Percentiles rank a stretch among this genome's conserved stretches.
Conservation (phyloP, 441 rosid species). For the Erodium texanum region DNA sequence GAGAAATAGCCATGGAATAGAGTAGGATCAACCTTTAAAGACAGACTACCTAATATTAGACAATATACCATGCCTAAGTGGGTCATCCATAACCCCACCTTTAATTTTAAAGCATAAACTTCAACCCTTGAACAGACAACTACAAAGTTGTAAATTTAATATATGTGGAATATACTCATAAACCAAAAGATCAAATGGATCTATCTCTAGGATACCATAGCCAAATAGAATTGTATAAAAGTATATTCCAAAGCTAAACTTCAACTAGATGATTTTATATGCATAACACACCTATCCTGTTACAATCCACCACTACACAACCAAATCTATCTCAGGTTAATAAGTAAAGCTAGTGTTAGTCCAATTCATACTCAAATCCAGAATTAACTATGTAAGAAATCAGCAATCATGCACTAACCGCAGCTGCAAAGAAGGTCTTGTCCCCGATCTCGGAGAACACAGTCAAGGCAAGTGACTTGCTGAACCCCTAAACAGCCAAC, state of each 20-base stretch:
- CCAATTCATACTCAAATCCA: background rate
- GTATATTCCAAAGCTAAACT: background rate
- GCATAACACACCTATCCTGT: background rate
- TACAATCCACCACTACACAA: background rate
- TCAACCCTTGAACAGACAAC: background rate
- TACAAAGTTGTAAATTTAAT: background rate
- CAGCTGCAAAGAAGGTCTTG: conserved; percentile 91
- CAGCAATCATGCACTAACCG: conserved; percentile 28
- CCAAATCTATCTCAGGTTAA: background rate
- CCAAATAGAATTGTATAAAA: background rate
- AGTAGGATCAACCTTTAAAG: no score
- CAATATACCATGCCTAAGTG: background rate
- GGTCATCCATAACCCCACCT: background rate
- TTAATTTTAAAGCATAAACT: background rate
- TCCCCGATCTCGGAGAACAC: conserved; percentile 88
- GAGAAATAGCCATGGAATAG: no score
- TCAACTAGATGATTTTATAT: background rate
- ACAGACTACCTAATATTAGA: background rate
- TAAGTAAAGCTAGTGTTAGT: no score
- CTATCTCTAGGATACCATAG: background rate
- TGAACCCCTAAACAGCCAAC: conserved; percentile 49
- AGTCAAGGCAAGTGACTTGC: conserved; percentile 89
- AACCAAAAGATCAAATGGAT: background rate
- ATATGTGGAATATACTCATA: background rate
- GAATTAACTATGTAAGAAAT: background rate